phyloP scores from a whole-genome alignment of 2,329 filamentous ascomycete species.

The Hymenoscyphus fraxineus region DNA sequence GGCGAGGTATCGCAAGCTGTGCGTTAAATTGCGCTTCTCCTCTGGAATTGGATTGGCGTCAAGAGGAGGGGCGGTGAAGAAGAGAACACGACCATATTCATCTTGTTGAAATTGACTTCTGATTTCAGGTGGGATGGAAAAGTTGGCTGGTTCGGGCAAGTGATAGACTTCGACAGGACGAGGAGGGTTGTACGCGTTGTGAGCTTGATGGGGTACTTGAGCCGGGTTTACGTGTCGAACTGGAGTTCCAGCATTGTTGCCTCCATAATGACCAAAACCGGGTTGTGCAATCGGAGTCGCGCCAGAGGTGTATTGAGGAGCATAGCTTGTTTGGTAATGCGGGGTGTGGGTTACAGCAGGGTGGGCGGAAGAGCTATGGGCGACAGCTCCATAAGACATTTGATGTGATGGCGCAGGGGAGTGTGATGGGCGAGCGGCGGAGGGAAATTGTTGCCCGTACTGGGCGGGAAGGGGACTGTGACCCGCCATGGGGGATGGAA shows the following conservation, averaged over 20 bases:
- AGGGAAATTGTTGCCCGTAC: slow-evolving; percentile 33
- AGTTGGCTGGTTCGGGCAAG: slow-evolving; percentile 60
- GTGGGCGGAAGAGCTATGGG: slow-evolving; percentile 22
- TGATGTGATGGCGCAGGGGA: slow-evolving; percentile 32
- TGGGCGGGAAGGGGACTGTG: slow-evolving; percentile 19
- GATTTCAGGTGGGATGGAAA: slow-evolving; percentile 59
- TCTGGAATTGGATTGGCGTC: slow-evolving; percentile 37
- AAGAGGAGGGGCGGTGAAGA: slow-evolving; percentile 64
- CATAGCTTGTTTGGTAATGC: slow-evolving; percentile 25
- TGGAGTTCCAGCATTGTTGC: slow-evolving; percentile 18
- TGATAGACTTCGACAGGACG: slow-evolving; percentile 61
- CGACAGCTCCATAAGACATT: slow-evolving; percentile 28
- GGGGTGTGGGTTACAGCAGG: slow-evolving; percentile 26
- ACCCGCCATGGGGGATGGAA: slow-evolving; percentile 28
- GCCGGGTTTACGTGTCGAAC: slow-evolving; percentile 18
- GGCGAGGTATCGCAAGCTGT: slow-evolving; percentile 48
- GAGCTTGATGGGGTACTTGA: slow-evolving; percentile 27
- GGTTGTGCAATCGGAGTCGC: slow-evolving; percentile 27
- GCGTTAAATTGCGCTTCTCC: slow-evolving; percentile 37
- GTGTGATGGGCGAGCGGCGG: slow-evolving; percentile 25
- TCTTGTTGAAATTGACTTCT: slow-evolving; percentile 64
- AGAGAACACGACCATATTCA: slow-evolving; percentile 60
- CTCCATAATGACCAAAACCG: slow-evolving; percentile 22
- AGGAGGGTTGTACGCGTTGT: slow-evolving; percentile 53
- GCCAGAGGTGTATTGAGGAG: slow-evolving; percentile 20